Evolutionary conservation across 768 basidiomycete species (phyloP).

Genomic region (Cystobasidium tubakii): DNA sequence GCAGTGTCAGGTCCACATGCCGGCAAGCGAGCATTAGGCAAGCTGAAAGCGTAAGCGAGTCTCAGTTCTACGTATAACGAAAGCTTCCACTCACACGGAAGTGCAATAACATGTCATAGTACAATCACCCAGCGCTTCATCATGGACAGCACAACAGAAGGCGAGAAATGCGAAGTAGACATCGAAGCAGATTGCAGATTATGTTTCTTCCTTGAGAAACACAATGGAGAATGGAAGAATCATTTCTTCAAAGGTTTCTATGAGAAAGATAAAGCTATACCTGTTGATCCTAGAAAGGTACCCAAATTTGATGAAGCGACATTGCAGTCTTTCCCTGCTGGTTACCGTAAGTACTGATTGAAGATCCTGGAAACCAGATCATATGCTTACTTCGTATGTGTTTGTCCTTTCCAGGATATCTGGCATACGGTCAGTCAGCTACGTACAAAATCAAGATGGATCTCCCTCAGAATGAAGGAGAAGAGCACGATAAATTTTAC

Average conservation of each 20-base stretch:
- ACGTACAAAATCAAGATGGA: slow-evolving; percentile 42
- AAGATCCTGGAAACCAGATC: too few species aligned
- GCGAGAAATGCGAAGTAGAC: slow-evolving; percentile 45
- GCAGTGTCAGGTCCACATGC: slow-evolving; percentile 40
- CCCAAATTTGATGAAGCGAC: slow-evolving; percentile 43
- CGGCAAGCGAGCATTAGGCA: slow-evolving; percentile 42
- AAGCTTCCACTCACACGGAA: too few species aligned
- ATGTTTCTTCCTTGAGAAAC: slow-evolving; percentile 46
- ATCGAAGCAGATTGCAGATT: slow-evolving; percentile 47
- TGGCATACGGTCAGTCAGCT: slow-evolving; percentile 43
- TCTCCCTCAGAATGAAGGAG: slow-evolving; percentile 38
- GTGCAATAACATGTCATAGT: too few species aligned
- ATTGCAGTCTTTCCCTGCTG: slow-evolving; percentile 43
- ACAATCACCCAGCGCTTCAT: slow-evolving; percentile 47
- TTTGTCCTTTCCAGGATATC: slow-evolving; percentile 29
- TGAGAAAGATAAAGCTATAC: slow-evolving; percentile 39
- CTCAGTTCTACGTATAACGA: neutral
- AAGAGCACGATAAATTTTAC: slow-evolving; percentile 45
- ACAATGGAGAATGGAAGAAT: slow-evolving; percentile 43
- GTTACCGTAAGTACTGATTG: slow-evolving; percentile 41
- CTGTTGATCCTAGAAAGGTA: slow-evolving; percentile 43
- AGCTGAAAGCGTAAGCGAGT: slow-evolving; percentile 43
- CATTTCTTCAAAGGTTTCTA: slow-evolving; percentile 46
- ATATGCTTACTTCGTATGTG: too few species aligned
- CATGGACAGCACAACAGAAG: slow-evolving; percentile 40